A percentile compares a stretch with the other conserved stretches of the same genome.
phyloP scores from a whole-genome alignment of 140 eudicot species.

The Ambrosia hybrid region DNA sequence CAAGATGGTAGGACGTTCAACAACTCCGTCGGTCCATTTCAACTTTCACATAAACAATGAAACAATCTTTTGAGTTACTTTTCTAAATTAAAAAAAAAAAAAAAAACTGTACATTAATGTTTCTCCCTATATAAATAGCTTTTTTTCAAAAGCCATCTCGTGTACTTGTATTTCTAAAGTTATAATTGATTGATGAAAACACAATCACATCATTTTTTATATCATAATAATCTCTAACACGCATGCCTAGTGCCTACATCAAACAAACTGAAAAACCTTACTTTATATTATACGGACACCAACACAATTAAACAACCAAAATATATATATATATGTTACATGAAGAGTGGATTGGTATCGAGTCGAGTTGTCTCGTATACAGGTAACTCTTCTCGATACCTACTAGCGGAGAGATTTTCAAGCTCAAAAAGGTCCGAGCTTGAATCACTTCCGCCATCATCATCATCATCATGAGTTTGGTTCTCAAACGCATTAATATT shows the following conservation, averaged over 20 bases:
- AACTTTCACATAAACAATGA: too few relatives aligned
- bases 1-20: background rate
- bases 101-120: background rate
- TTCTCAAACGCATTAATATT: too few relatives aligned
- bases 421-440: constrained; percentile 75
- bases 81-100: too few relatives aligned
- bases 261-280: too few relatives aligned
- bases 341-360: constrained; percentile 48
- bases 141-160: background rate
- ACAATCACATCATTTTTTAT: too few relatives aligned
- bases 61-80: too few relatives aligned
- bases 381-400: constrained; percentile 76
- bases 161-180: background rate
- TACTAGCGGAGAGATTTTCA: constrained; percentile 46
- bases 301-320: too few relatives aligned
- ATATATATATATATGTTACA: constrained; percentile 8
- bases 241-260: too few relatives aligned
- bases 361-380: constrained; percentile 74
- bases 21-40: background rate
- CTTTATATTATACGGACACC: too few relatives aligned
- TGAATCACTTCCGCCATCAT: constrained; percentile 14
- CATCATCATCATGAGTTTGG: constrained; percentile 22
- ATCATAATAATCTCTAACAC: too few relatives aligned
- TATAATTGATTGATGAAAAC: too few relatives aligned
- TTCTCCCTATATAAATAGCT: background rate